Percentiles rank a stretch among this genome's conserved stretches.
These are phyloP conservation scores for Hippophae rhamnoides DNA, from an alignment of 306 rosid species.

Conservation along the genomic window DNA sequence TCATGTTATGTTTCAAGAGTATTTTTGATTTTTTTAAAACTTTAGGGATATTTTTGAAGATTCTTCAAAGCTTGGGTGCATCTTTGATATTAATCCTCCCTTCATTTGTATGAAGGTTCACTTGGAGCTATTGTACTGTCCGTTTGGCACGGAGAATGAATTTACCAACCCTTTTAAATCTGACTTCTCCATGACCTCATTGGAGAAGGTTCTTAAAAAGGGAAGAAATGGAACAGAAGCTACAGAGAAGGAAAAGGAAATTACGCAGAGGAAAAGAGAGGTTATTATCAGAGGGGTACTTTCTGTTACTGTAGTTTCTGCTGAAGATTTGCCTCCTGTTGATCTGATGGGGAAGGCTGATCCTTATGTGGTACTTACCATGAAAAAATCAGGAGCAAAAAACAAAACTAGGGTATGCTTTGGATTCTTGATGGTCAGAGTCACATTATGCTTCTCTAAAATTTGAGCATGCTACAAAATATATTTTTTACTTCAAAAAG, in stretches of 20 bases:
- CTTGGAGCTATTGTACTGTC: constrained; percentile 85
- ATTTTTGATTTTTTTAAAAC: too few relatives aligned
- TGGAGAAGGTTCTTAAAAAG: constrained; percentile 73
- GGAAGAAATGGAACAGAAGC: constrained; percentile 52
- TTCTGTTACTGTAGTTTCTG: constrained; percentile 77
- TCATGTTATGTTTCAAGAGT: too few relatives aligned
- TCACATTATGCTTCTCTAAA: background rate
- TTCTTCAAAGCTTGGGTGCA: too few relatives aligned
- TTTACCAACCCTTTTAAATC: constrained; percentile 70
- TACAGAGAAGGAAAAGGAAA: constrained; percentile 47
- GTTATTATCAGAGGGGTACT: constrained; percentile 91
- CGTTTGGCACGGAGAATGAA: constrained; percentile 66
- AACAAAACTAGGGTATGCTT: constrained; percentile 78
- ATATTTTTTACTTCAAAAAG: too few relatives aligned
- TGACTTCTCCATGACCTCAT: constrained; percentile 59
- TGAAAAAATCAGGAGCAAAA: constrained; percentile 79
- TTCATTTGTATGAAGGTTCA: constrained; percentile 48
- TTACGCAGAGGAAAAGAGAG: constrained; percentile 55
- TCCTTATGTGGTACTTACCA: constrained; percentile 70
- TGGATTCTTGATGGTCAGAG: background rate
- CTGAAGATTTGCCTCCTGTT: constrained; percentile 77
- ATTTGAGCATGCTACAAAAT: too few relatives aligned
- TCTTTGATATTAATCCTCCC: too few relatives aligned
- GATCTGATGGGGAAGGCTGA: constrained; percentile 91
- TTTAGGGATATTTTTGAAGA: too few relatives aligned